Evolutionary conservation across 176 grass and related monocot species (phyloP).

Genomic region (Aegilops speltoides): DNA sequence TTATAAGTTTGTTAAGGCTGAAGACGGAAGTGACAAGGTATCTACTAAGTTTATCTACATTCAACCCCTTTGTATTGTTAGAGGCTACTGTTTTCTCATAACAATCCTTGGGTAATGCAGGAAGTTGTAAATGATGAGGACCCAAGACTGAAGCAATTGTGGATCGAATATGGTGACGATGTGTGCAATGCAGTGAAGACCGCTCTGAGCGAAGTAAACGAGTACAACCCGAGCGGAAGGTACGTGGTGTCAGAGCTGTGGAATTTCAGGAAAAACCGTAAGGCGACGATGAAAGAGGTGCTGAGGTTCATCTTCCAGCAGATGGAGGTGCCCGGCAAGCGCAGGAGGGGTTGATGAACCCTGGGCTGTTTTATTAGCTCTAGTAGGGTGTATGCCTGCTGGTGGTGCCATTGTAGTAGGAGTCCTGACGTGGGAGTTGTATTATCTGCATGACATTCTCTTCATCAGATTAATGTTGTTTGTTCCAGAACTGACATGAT

Average conservation of each 20-base stretch:
- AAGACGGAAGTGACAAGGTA: constrained; percentile 68
- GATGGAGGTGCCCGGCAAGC: constrained; percentile 41
- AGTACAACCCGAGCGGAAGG: constrained; percentile 75
- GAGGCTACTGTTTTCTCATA: constrained; percentile 2
- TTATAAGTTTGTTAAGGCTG: constrained; percentile 54
- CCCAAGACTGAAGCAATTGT: constrained; percentile 51
- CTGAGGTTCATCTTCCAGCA: constrained; percentile 57
- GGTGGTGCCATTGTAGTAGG: background rate
- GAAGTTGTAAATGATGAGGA: constrained; percentile 76
- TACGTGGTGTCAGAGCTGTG: constrained; percentile 71
- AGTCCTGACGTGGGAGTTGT: background rate
- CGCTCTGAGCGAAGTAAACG: constrained; percentile 65
- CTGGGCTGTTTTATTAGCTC: background rate
- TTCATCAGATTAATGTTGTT: background rate
- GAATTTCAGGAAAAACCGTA: constrained; percentile 69
- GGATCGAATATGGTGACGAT: constrained; percentile 69
- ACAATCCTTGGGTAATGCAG: constrained; percentile 27
- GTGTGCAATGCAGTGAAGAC: constrained; percentile 86
- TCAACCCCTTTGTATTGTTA: background rate
- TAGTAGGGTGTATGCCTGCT: background rate
- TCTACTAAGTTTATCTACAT: background rate
- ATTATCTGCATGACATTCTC: constrained; percentile 7
- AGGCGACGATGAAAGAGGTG: constrained; percentile 80
- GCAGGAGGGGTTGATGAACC: constrained; percentile 21
- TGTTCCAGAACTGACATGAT: background rate